Base-by-base conservation (phyloP, 2,329 filamentous ascomycete genomes). In the Simplicillium aogashimaense region DNA sequence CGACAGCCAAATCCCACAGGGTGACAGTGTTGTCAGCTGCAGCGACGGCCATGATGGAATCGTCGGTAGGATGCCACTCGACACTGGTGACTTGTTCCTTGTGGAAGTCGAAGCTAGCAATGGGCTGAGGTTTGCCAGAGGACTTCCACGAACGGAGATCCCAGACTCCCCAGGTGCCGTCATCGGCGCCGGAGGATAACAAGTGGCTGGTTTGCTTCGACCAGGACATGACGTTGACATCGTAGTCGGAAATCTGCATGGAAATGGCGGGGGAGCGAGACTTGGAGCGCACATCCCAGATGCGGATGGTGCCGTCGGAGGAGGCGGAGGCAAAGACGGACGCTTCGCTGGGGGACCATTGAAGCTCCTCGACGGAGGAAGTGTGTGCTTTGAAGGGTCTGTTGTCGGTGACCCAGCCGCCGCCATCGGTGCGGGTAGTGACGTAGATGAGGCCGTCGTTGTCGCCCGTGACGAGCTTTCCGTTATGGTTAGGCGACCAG, bases 181-280 rank as follows among this genome's bases (percentile, higher is more conserved):
- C 87, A 55, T 98, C 92, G 46, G 86, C 88, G 35, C 92, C 92
- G 0, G 89, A 88, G 2, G 90, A 90, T 29, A 98, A 78, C 29
- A 98, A 76, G 60, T 97, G 88, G 16, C 81, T 78, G 1, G 89
- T 95, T 63, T 89, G 81, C 35, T 76, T 77, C 30, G 88, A 95
- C 92, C 92, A 98, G 45, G 85, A 92, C 66, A 97, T 83, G 45
- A 98, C 92, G 58, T 98, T 98, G 55, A 97, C 86, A 55, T 98
- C 92, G 37, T 81, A 80, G 41, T 78, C 70, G 57, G 84, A 92
- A 48, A 92, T 82, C 56, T 87, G 78, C 43, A 97, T 83, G 41
- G 83, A 87, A 45, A 98, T 76, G 35, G 88, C 89, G n/a, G 88
- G 79, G 57, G 83, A 85, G 47, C 86, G 81, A 48, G 82, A 86